Conservation (phyloP, 768 basidiomycete species). For the Lactarius hatsudake region DNA sequence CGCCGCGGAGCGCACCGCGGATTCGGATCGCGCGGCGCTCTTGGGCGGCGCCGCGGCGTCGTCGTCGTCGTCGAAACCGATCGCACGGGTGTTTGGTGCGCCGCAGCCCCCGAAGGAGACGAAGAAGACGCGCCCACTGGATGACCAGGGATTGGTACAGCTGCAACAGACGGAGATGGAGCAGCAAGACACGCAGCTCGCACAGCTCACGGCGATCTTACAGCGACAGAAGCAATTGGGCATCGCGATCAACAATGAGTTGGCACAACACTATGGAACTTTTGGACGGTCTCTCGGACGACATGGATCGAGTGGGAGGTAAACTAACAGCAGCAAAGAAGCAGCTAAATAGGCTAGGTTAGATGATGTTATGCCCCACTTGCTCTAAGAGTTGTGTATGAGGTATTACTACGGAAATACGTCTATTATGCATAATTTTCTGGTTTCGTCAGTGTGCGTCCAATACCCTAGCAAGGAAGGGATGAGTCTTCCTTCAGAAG, state of each 20-base stretch:
- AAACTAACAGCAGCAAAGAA: conserved; percentile 80
- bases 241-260: conserved; percentile 79
- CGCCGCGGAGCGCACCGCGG: conserved; percentile 41
- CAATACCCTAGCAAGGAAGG: conserved; percentile 51
- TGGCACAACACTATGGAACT: conserved; percentile 82
- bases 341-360: conserved; percentile 78
- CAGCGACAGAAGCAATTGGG: conserved; percentile 85
- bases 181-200: conserved; percentile 80
- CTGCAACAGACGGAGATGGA: conserved; percentile 80
- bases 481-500: conserved; percentile 5
- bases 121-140: conserved; percentile 80
- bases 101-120: conserved; percentile 67
- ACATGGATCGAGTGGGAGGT: conserved; percentile 73
- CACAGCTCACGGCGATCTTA: conserved; percentile 76
- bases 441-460: conserved; percentile 46
- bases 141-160: conserved; percentile 74
- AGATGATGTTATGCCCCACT: conserved; percentile 11
- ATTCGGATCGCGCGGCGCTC: conserved; percentile 63
- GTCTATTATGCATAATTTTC: conserved; percentile 21
- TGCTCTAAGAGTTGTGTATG: conserved; percentile 1
- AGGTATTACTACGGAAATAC: conserved; percentile 14
- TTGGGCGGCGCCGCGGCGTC: conserved; percentile 32
- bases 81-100: conserved; percentile 78
- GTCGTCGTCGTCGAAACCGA: conserved; percentile 34
- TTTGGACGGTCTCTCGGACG: conserved; percentile 71